Evolutionary conservation across 2,329 filamentous ascomycete genomes (phyloP).

Genomic region (Clonostachys byssicola): DNA sequence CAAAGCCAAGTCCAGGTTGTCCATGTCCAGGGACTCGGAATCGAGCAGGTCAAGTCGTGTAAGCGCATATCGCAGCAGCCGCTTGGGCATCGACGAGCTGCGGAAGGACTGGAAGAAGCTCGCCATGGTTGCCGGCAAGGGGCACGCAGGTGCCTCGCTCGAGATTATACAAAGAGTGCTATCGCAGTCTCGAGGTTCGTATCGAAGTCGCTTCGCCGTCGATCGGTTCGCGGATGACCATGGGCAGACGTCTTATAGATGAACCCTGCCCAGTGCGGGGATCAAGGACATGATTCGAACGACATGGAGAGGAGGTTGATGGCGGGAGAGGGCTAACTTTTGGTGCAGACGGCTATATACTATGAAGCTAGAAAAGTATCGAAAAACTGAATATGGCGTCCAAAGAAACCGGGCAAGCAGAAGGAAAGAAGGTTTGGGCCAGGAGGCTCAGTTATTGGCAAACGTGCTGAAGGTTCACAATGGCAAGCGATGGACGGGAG

Average conservation of each 20-base stretch:
- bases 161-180: too few relatives aligned
- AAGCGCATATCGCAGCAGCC: constrained; percentile 81
- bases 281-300: constrained; percentile 22
- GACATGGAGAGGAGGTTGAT: background rate
- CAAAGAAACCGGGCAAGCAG: too few relatives aligned
- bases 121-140: constrained; percentile 50
- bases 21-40: constrained; percentile 78
- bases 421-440: too few relatives aligned
- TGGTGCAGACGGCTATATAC: too few relatives aligned
- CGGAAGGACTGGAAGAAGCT: constrained; percentile 64
- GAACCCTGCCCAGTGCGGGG: constrained; percentile 27
- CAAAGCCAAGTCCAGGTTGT: constrained; percentile 78
- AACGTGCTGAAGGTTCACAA: too few relatives aligned
- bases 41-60: constrained; percentile 83
- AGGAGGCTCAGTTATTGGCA: too few relatives aligned
- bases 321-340: too few relatives aligned
- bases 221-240: background rate
- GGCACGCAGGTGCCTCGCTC: background rate
- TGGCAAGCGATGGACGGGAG: too few relatives aligned
- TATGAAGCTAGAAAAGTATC: too few relatives aligned
- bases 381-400: too few relatives aligned
- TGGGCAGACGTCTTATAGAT: constrained; percentile 12
- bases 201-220: background rate
- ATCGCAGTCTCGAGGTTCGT: too few relatives aligned
- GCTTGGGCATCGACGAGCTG: constrained; percentile 78